phyloP scores from a whole-genome alignment of 2,329 filamentous ascomycete genomes.

The Leptographium wingfieldii region DNA sequence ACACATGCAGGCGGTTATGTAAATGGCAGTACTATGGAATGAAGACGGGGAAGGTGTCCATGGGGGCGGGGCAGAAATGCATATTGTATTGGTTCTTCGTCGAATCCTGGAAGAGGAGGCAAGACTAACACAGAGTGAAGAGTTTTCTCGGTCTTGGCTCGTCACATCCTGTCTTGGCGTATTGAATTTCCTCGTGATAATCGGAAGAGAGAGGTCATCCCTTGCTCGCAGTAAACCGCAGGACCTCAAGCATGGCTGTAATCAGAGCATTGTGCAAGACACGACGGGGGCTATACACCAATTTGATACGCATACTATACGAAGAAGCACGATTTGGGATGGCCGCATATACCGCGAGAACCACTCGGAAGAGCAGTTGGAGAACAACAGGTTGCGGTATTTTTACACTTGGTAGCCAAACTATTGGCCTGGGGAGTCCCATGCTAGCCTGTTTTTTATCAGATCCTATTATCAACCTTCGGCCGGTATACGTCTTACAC shows the following conservation, averaged over 20 bases:
- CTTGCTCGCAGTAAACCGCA: neutral
- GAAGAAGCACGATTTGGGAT: neutral
- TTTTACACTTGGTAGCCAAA: neutral
- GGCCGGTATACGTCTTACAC: neutral
- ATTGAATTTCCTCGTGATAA: neutral
- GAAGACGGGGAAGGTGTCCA: neutral
- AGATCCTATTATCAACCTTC: neutral
- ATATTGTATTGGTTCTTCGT: neutral
- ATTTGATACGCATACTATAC: neutral
- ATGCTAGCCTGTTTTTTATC: neutral
- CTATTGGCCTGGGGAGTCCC: neutral
- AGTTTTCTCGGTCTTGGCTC: neutral
- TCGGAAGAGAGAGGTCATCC: neutral
- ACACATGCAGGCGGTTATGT: neutral
- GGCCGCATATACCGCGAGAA: neutral
- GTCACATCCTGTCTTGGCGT: neutral
- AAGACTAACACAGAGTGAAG: neutral
- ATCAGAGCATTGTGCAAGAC: neutral
- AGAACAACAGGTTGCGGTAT: neutral
- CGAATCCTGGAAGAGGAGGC: neutral
- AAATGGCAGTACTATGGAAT: neutral
- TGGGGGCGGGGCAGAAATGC: neutral
- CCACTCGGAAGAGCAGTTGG: neutral
- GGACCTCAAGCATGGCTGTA: neutral
- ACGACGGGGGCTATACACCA: neutral